These are phyloP conservation scores for Balansia obtecta DNA, from an alignment of 2,329 filamentous ascomycete species.

Conservation along the genomic window DNA sequence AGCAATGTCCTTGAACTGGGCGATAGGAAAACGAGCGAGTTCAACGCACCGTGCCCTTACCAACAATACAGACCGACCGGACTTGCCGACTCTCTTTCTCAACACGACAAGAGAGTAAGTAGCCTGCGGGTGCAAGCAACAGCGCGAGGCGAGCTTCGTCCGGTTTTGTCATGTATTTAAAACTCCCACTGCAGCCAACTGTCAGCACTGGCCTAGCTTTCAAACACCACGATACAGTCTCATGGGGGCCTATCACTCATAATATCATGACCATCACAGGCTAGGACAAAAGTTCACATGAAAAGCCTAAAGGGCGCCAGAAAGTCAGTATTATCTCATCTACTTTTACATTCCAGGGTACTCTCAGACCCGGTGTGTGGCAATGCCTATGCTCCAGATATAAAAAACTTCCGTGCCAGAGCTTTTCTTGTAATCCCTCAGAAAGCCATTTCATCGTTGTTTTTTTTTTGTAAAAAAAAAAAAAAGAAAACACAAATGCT, in stretches of 20 bases:
- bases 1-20: too few relatives aligned
- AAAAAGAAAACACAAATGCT: constrained; percentile 11
- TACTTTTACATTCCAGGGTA: constrained; percentile 18
- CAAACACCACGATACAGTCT: neutral
- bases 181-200: neutral
- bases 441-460: neutral
- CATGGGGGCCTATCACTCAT: too few relatives aligned
- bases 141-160: neutral
- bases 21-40: too few relatives aligned
- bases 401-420: constrained; percentile 14
- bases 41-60: too few relatives aligned
- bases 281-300: neutral
- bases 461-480: too few relatives aligned
- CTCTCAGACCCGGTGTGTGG: constrained; percentile 9
- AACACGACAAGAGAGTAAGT: neutral
- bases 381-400: constrained; percentile 12
- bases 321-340: constrained; percentile 10
- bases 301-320: neutral
- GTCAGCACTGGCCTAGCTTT: neutral
- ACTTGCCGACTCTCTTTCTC: neutral
- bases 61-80: neutral
- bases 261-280: neutral
- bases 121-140: neutral
- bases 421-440: constrained; percentile 6
- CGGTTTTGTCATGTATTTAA: neutral